phyloP scores from a whole-genome alignment of 164 flowering plant species.

The Berberis vulgaris region DNA sequence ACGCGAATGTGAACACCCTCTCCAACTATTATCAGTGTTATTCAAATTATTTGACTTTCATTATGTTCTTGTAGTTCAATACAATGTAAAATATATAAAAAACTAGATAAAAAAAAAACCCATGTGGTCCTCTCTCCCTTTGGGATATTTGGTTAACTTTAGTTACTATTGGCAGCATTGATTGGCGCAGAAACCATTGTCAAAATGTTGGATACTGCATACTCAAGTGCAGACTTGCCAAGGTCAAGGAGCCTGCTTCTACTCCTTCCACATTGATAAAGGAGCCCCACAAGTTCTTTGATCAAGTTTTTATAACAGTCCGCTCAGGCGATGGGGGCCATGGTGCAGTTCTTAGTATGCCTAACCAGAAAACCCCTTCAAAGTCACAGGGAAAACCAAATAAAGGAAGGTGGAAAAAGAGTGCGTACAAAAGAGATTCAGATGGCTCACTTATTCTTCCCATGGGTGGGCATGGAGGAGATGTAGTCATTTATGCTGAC shows the following conservation, averaged over 20 bases:
- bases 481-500: constrained; percentile 78
- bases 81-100: too few relatives aligned
- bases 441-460: constrained; percentile 91
- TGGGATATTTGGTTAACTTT: too few relatives aligned
- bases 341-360: constrained; percentile 74
- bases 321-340: constrained; percentile 98
- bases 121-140: too few relatives aligned
- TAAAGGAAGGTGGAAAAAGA: constrained; percentile 40
- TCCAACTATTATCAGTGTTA: too few relatives aligned
- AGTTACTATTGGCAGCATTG: constrained; percentile 19
- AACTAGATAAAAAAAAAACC: too few relatives aligned
- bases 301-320: constrained; percentile 76
- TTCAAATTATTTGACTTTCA: too few relatives aligned
- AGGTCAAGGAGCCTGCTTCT: constrained; percentile 34
- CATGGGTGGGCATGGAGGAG: constrained; percentile 92
- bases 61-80: too few relatives aligned
- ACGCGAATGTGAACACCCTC: too few relatives aligned
- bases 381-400: constrained; percentile 37
- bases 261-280: constrained; percentile 30
- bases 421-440: constrained; percentile 58
- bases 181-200: constrained; percentile 4
- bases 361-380: constrained; percentile 29
- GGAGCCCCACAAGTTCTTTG: constrained; percentile 92
- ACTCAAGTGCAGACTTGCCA: constrained; percentile 37
- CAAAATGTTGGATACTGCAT: constrained; percentile 5